phyloP scores from a whole-genome alignment of 768 basidiomycete genomes.

The Serpula lacrymans region DNA sequence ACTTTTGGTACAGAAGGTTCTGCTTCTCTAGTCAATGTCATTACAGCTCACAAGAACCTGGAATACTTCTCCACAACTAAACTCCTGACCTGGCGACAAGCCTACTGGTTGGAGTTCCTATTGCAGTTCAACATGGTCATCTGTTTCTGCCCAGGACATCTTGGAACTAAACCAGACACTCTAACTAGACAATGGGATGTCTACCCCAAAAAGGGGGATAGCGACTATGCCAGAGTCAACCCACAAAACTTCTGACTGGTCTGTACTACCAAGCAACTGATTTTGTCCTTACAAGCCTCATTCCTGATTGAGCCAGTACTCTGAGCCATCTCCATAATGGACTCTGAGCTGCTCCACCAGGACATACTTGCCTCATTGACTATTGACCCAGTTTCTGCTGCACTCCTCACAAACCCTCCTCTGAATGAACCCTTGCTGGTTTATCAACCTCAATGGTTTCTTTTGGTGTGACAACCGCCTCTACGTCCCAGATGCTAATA shows the following conservation, averaged over 20 bases:
- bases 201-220: conserved; percentile 13
- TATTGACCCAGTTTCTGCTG: not conserved
- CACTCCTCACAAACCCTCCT: not conserved
- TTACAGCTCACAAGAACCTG: conserved; percentile 23
- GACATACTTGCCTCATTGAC: conserved; percentile 10
- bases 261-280: no score
- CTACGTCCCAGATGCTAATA: conserved; percentile 11
- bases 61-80: conserved; percentile 23
- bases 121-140: conserved; percentile 30
- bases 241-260: no score
- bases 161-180: conserved; percentile 17
- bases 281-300: no score
- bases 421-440: not conserved
- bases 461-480: not conserved
- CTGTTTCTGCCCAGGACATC: conserved; percentile 15
- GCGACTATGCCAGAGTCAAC: no score
- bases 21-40: conserved; percentile 11
- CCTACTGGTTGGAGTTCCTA: conserved; percentile 34
- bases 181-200: conserved; percentile 12
- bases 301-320: no score
- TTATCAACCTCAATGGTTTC: not conserved
- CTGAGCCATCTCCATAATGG: no score
- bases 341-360: conserved; percentile 13
- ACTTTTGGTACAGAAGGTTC: no score
- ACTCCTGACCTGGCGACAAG: conserved; percentile 11